Conservation (phyloP, 306 rosid genomes). For the Ormosia semicastrata region DNA sequence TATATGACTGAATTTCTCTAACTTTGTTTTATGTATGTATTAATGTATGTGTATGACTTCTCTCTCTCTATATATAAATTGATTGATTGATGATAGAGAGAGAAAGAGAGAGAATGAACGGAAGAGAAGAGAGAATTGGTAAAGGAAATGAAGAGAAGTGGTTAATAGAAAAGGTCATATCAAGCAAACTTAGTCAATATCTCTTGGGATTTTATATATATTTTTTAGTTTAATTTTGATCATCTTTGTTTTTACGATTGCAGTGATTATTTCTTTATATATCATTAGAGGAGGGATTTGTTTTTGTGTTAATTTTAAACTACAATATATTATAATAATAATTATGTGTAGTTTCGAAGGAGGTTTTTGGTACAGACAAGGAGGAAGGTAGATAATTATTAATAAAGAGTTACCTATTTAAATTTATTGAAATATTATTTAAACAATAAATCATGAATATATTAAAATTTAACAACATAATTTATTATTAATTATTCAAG, state of each 20-base stretch:
- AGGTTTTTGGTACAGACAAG: too few relatives aligned
- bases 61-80: neutral
- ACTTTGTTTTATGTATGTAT: neutral
- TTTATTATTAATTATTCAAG: neutral
- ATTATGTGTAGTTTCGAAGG: too few relatives aligned
- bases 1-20: neutral
- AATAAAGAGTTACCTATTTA: too few relatives aligned
- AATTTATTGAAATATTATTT: neutral
- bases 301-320: neutral
- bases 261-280: neutral
- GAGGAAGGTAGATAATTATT: too few relatives aligned
- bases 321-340: neutral
- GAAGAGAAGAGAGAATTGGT: neutral
- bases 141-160: neutral
- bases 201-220: neutral
- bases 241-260: neutral
- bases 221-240: too few relatives aligned
- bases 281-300: neutral
- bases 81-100: neutral
- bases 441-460: neutral
- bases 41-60: neutral
- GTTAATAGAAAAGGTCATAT: neutral
- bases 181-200: slow-evolving; percentile 23
- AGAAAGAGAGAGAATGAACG: neutral
- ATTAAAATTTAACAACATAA: neutral